phyloP scores from a whole-genome alignment of 1,284 basidiomycete species.

The Moniliophthora roreri region DNA sequence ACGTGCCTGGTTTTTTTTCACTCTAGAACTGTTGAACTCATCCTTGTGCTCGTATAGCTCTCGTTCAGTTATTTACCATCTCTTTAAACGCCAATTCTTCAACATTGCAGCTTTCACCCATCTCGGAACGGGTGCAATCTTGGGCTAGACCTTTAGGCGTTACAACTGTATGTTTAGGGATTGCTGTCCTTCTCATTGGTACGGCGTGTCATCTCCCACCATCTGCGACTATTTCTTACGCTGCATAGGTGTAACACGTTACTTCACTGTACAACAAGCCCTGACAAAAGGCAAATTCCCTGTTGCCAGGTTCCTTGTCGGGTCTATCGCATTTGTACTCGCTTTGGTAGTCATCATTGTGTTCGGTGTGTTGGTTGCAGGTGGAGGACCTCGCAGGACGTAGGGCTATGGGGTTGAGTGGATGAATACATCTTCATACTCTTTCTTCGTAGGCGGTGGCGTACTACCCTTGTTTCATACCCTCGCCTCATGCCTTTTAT shows the following conservation, averaged over 20 bases:
- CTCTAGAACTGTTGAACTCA: not conserved
- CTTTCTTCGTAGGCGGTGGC: too few species aligned
- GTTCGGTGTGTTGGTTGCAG: conserved; percentile 45
- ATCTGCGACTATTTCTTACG: not conserved
- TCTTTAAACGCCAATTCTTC: conserved; percentile 28
- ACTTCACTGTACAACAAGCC: conserved; percentile 54
- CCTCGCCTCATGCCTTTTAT: too few species aligned
- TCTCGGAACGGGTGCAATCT: conserved; percentile 22
- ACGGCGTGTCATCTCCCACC: conserved; percentile 16
- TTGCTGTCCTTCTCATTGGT: conserved; percentile 48
- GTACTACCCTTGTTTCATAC: too few species aligned
- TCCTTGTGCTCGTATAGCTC: conserved; percentile 29
- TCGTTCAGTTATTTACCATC: conserved; percentile 56
- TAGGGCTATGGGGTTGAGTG: too few species aligned
- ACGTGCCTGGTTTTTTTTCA: conserved; percentile 19
- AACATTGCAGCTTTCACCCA: conserved; percentile 7
- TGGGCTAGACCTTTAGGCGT: conserved; percentile 56
- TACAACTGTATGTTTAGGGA: conserved; percentile 43
- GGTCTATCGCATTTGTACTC: conserved; percentile 37
- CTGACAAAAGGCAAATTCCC: conserved; percentile 55
- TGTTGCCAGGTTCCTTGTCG: conserved; percentile 41
- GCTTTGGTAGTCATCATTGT: conserved; percentile 43
- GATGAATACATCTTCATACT: too few species aligned
- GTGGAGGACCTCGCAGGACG: conserved; percentile 1
- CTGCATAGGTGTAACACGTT: conserved; percentile 44